Percentiles rank a stretch among this genome's conserved stretches.
Conservation (phyloP, 129 eudicot species). For the Artemisia annua region DNA sequence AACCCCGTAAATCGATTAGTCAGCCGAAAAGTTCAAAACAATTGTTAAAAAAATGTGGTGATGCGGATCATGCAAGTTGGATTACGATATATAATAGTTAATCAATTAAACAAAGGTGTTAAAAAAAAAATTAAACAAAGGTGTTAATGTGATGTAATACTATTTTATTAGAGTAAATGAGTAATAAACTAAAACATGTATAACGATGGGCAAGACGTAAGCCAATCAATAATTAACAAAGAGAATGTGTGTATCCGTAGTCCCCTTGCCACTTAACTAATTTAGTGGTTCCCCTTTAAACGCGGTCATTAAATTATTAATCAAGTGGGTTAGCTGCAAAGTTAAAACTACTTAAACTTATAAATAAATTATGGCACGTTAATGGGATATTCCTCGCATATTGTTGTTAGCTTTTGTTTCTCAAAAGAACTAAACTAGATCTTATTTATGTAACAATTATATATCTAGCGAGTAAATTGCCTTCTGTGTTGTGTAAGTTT, state of each 20-base stretch:
- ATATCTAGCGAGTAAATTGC: not conserved
- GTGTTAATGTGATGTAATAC: conserved; percentile 10
- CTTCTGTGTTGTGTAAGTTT: too few relatives aligned
- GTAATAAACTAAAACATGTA: conserved; percentile 6
- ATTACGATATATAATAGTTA: not conserved
- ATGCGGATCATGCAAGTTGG: conserved; percentile 16
- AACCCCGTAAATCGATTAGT: too few relatives aligned
- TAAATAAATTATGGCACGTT: conserved; percentile 1
- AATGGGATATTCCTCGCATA: conserved; percentile 44
- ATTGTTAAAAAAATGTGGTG: conserved; percentile 7
- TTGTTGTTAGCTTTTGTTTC: conserved; percentile 14
- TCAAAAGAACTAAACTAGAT: not conserved
- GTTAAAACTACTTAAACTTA: conserved; percentile 4
- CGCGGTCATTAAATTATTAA: conserved; percentile 7
- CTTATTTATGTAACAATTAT: not conserved
- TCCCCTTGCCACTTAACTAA: conserved; percentile 35
- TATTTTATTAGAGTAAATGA: conserved; percentile 9
- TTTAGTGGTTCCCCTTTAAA: conserved; percentile 22
- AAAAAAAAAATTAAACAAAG: not conserved
- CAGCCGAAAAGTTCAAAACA: too few relatives aligned
- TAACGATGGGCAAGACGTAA: conserved; percentile 25
- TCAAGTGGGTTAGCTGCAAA: conserved; percentile 35
- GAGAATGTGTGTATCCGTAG: conserved; percentile 24
- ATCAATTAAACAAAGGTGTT: too few relatives aligned
- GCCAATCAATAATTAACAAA: conserved; percentile 30